Percentiles rank a stretch among this genome's conserved stretches.
These are phyloP conservation scores for Rubia tinctorum DNA, from an alignment of 305 asterid genomes.

Conservation along the genomic window DNA sequence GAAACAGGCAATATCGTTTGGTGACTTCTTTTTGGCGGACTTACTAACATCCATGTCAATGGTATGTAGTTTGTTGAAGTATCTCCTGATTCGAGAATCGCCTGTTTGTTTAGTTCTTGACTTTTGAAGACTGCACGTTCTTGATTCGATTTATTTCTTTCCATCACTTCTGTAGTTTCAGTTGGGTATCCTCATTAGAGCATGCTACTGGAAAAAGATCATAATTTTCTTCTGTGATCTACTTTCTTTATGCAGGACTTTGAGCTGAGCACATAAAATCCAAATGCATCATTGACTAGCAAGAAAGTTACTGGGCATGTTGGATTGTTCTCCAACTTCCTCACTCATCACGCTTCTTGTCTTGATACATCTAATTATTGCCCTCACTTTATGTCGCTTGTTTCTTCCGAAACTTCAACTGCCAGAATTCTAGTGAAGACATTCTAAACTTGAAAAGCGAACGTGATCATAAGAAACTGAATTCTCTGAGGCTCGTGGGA, in stretches of 20 bases:
- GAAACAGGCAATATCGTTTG: slow-evolving; percentile 82
- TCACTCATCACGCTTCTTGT: slow-evolving; percentile 43
- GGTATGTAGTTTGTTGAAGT: no score
- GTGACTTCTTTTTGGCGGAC: slow-evolving; percentile 97
- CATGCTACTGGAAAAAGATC: slow-evolving; percentile 1
- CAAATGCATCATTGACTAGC: slow-evolving; percentile 63
- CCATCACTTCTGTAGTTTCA: no score
- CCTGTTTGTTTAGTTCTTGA: no score
- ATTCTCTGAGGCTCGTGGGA: no score
- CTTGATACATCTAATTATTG: slow-evolving; percentile 39
- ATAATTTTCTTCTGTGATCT: slow-evolving; percentile 6
- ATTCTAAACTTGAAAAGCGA: slow-evolving; percentile 57
- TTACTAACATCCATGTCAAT: slow-evolving; percentile 98
- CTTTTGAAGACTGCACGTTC: no score
- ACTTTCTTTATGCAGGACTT: slow-evolving; percentile 49
- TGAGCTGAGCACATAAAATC: slow-evolving; percentile 62
- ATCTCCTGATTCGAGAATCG: no score
- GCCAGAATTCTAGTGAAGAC: slow-evolving; percentile 77
- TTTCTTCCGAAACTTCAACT: slow-evolving; percentile 80
- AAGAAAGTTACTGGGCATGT: slow-evolving; percentile 53
- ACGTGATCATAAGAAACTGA: slow-evolving; percentile 31
- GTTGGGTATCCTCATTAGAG: neutral
- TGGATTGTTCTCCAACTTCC: slow-evolving; percentile 33
- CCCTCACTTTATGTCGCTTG: slow-evolving; percentile 70
- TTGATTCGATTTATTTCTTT: neutral